phyloP scores from a whole-genome alignment of 495 filamentous ascomycete species.

The Opeltia flavorubescens region DNA sequence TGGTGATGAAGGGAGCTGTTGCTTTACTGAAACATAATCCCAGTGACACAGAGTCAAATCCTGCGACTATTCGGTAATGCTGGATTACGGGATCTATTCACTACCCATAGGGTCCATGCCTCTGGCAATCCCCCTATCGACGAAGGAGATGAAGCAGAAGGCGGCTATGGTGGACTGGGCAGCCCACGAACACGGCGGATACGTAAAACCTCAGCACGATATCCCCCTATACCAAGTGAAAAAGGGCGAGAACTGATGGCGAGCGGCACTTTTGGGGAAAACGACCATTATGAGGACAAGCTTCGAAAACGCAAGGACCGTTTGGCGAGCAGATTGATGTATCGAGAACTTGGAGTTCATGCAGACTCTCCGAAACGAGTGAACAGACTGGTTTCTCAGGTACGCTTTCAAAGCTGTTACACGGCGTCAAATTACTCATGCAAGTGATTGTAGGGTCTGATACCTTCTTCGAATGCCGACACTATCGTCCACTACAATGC shows the following conservation, averaged over 20 bases:
- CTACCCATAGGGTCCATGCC: conserved; percentile 10
- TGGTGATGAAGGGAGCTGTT: neutral
- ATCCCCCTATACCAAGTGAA: conserved; percentile 67
- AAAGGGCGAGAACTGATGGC: conserved; percentile 64
- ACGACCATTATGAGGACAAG: conserved; percentile 35
- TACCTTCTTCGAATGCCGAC: conserved; percentile 63
- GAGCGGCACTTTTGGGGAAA: conserved; percentile 61
- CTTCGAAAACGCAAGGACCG: conserved; percentile 41
- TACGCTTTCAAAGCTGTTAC: conserved; percentile 18
- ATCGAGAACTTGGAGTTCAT: conserved; percentile 62
- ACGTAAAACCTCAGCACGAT: conserved; percentile 29
- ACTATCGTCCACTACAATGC: conserved; percentile 76
- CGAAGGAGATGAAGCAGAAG: conserved; percentile 28
- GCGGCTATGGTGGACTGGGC: conserved; percentile 6
- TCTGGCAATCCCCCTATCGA: conserved; percentile 25
- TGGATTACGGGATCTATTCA: conserved; percentile 25
- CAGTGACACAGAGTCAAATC: conserved; percentile 16
- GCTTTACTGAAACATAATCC: neutral
- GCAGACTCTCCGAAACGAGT: conserved; percentile 37
- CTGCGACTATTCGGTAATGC: conserved; percentile 25
- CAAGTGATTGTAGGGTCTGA: conserved; percentile 34
- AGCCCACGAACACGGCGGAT: conserved; percentile 20
- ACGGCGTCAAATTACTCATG: conserved; percentile 15
- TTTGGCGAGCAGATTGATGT: conserved; percentile 54
- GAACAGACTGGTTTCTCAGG: conserved; percentile 52